These are phyloP conservation scores for Lactarius tabidus DNA, from an alignment of 768 basidiomycete species.

Conservation along the genomic window DNA sequence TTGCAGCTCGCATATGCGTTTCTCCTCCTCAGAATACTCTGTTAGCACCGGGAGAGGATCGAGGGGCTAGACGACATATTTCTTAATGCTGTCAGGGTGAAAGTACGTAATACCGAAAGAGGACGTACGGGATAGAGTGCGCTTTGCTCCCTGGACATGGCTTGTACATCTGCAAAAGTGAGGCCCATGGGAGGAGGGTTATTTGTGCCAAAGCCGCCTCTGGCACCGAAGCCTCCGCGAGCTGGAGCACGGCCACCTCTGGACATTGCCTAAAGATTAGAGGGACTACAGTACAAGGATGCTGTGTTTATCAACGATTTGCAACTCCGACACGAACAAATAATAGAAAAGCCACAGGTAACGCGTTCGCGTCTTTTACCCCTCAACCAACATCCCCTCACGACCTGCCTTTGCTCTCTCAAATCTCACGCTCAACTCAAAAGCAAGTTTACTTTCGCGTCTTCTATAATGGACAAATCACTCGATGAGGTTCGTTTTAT, in stretches of 20 bases:
- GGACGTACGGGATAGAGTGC: conserved; percentile 74
- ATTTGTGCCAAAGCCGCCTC: conserved; percentile 37
- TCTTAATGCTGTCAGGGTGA: conserved; percentile 7
- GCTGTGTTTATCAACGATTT: conserved; percentile 8
- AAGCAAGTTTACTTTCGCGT: not conserved
- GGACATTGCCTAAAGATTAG: conserved; percentile 38
- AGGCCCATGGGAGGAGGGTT: conserved; percentile 70
- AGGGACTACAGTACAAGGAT: not conserved
- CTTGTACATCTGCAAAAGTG: conserved; percentile 74
- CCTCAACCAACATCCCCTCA: not conserved
- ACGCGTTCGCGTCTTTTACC: not conserved
- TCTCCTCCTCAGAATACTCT: conserved; percentile 62
- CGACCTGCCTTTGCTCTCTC: not conserved
- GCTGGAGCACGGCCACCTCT: conserved; percentile 45
- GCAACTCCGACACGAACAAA: conserved; percentile 26
- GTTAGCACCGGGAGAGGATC: conserved; percentile 63
- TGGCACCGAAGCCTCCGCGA: conserved; percentile 54
- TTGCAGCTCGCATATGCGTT: conserved; percentile 60
- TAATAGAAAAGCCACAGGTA: conserved; percentile 1
- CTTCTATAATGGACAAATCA: conserved; percentile 66
- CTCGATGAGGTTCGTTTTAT: conserved; percentile 66
- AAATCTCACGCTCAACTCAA: conserved; percentile 1
- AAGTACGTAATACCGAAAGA: not conserved
- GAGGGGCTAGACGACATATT: conserved; percentile 46
- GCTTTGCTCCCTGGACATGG: conserved; percentile 69